Conservation (phyloP, 441 rosid genomes). For the Erodium trifolium region DNA sequence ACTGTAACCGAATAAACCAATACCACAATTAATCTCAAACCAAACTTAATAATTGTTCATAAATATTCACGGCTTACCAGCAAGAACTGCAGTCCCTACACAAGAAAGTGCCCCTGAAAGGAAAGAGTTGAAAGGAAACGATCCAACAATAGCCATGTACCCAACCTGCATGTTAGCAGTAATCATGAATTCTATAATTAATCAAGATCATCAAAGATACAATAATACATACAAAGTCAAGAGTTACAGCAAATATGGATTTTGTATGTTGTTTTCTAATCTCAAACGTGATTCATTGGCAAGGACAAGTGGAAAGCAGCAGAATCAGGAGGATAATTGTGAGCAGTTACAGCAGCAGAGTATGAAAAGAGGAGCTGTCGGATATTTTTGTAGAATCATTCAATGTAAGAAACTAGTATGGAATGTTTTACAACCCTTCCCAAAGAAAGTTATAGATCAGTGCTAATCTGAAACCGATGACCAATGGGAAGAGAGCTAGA, state of each 20-base stretch:
- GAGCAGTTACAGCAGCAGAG: neutral
- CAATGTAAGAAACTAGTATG: neutral
- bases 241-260: neutral
- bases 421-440: neutral
- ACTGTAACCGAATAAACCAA: slow-evolving; percentile 33
- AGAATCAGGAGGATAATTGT: neutral
- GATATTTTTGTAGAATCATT: neutral
- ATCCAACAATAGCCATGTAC: slow-evolving; percentile 90
- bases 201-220: neutral
- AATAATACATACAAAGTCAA: neutral
- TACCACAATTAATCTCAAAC: slow-evolving; percentile 9
- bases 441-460: neutral
- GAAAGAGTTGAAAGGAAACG: slow-evolving; percentile 93
- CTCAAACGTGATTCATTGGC: slow-evolving; percentile 2
- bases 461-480: neutral
- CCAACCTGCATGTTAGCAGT: slow-evolving; percentile 43
- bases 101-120: slow-evolving; percentile 92
- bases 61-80: slow-evolving; percentile 43
- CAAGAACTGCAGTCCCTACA: slow-evolving; percentile 87
- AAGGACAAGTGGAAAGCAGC: neutral
- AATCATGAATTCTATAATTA: neutral
- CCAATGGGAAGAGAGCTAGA: neutral
- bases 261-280: neutral
- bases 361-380: neutral
- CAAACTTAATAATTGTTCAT: neutral